Conservation (phyloP, 331 rosid genomes). For the Malus hybrid region DNA sequence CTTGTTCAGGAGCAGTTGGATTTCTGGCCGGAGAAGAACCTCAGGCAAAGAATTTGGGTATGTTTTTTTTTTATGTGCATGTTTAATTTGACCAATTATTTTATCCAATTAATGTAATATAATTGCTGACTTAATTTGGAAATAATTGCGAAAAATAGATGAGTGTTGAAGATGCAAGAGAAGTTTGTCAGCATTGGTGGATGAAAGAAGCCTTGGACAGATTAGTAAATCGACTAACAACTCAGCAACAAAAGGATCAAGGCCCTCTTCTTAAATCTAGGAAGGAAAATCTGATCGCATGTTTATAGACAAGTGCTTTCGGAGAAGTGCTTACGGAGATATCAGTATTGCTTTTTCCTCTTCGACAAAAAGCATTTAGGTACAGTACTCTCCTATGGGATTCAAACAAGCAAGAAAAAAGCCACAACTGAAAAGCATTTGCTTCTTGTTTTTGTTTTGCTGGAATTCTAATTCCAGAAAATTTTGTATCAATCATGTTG, state of each 20-base stretch:
- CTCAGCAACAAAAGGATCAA: conserved; percentile 26
- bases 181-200: conserved; percentile 88
- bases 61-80: background rate
- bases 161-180: conserved; percentile 68
- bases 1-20: conserved; percentile 76
- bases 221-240: conserved; percentile 44
- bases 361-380: no score
- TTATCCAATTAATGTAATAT: background rate
- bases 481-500: background rate
- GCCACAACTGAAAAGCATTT: no score
- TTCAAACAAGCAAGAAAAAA: background rate
- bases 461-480: background rate
- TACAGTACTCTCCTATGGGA: no score
- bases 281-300: conserved; percentile 8
- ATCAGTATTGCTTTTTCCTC: background rate
- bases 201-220: conserved; percentile 85
- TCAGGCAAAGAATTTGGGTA: conserved; percentile 82
- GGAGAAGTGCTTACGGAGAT: background rate
- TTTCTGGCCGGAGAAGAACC: conserved; percentile 76
- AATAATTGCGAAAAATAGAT: conserved; percentile 29
- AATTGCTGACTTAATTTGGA: background rate
- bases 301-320: background rate
- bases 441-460: background rate
- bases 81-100: no score
- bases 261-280: conserved; percentile 24